Base-by-base conservation (phyloP, 192 early-diverging fungal genomes). In the Coemansia sp. region DNA sequence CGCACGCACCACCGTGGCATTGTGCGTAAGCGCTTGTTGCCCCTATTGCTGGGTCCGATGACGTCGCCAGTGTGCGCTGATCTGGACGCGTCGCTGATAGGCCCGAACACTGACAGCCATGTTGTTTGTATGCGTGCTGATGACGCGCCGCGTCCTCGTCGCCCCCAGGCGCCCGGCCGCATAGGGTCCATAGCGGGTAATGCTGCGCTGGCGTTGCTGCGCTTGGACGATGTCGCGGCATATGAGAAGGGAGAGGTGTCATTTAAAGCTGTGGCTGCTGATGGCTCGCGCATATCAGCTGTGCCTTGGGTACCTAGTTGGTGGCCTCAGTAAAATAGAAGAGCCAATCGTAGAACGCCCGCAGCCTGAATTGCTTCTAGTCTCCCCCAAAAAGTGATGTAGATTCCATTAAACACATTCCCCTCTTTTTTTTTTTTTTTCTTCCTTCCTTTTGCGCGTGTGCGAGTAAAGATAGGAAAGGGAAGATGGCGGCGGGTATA, bases 1-100 rank as follows among this genome's bases (percentile, higher is more conserved):
- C 86, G 97, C 52, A 99, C 96, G 11, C 90, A 98, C 67, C 94
- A 98, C 72, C 94, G 91, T 30, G 97, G 97, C 16, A 92, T 95
- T 6, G 93, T 91, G 46, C 88, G 96, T 49, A 98, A 98, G 85
- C 88, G 96, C 52, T 84, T 99, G 7, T 86, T 97, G 33, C 95
- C 95, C 4, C 86, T 96, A 69, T 66, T 84, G 55, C 70, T 67
- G 50, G 30, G 62, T 52, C 43, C 19, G 49, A 21, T 26, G 53
- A 23, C 35, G 75, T 68, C 62, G 17, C 35, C 64, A 63, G 52
- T 79, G 57, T 46, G 32, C 16, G 60, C 75, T 3, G 67, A 76
- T 46, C 58, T 17, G 16, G 55, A 23, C 23, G 55, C 52, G n/a
- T 73, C 33, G 44, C 21, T 13, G 49, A 50, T 37, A 49, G 65